Conservation (phyloP, 331 rosid species). For the Stylosanthes scabra region DNA sequence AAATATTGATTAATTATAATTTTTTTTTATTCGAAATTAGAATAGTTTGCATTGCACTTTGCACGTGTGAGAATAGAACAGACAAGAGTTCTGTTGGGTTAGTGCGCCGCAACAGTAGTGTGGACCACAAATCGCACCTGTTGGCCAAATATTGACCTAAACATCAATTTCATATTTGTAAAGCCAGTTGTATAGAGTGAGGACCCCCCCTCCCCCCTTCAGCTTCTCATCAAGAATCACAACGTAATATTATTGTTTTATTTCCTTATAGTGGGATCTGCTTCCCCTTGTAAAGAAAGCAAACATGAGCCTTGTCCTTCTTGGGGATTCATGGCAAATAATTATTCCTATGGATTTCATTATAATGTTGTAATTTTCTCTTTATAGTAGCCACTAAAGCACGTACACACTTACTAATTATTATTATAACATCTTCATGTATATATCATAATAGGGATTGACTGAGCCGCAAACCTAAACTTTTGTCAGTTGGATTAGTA, state of each 20-base stretch:
- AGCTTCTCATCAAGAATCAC: constrained; percentile 7
- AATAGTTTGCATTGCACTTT: too few species aligned
- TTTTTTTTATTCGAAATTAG: too few species aligned
- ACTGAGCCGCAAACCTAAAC: constrained; percentile 24
- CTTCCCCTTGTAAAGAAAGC: background rate
- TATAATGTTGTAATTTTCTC: background rate
- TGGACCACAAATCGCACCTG: constrained; percentile 9
- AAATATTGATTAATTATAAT: too few species aligned
- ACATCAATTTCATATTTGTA: background rate
- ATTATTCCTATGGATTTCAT: background rate
- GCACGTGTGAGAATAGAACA: constrained; percentile 31
- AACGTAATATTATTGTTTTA: too few species aligned
- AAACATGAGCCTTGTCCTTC: constrained; percentile 1
- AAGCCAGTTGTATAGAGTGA: background rate
- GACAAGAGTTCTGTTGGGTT: constrained; percentile 7
- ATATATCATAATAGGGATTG: background rate
- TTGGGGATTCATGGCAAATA: background rate
- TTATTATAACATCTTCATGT: background rate
- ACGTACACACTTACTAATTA: background rate
- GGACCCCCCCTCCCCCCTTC: background rate
- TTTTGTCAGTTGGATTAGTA: constrained; percentile 25
- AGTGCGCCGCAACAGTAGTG: background rate
- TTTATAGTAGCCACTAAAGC: background rate
- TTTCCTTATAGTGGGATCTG: background rate
- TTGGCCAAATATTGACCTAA: constrained; percentile 27